Conservation (phyloP, 192 early-diverging fungal species). For the Coemansia sp. region DNA sequence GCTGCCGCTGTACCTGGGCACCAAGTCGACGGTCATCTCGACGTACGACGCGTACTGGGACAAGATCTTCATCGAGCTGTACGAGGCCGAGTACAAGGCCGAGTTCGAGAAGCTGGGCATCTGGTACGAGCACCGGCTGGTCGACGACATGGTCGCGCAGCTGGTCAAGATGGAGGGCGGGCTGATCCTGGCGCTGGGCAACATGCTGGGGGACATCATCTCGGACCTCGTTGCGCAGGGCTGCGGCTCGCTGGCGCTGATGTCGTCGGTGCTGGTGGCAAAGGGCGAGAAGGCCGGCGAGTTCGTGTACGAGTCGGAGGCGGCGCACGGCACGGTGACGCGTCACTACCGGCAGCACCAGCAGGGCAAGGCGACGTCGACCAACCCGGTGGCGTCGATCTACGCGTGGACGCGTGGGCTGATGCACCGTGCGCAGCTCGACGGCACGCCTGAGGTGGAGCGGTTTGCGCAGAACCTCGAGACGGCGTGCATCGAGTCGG, state of each 20-base stretch:
- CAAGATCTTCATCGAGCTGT: slow-evolving; percentile 92
- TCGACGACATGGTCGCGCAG: slow-evolving; percentile 99
- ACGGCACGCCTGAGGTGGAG: slow-evolving; percentile 71
- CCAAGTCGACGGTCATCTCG: slow-evolving; percentile 98
- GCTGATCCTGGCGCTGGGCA: slow-evolving; percentile 93
- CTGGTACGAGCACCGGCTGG: slow-evolving; percentile 98
- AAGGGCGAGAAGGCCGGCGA: slow-evolving; percentile 83
- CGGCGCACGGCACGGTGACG: slow-evolving; percentile 96
- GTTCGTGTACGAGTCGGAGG: slow-evolving; percentile 83
- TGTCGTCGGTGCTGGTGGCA: slow-evolving; percentile 94
- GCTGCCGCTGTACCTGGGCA: slow-evolving; percentile 91
- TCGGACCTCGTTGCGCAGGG: slow-evolving; percentile 97
- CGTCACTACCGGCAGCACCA: slow-evolving; percentile 95
- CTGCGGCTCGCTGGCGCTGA: slow-evolving; percentile 88
- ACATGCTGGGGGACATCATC: slow-evolving; percentile 96
- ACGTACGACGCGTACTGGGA: slow-evolving; percentile 98
- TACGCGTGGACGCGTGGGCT: slow-evolving; percentile 96
- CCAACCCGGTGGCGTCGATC: slow-evolving; percentile 97
- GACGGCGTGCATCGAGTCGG: slow-evolving; percentile 82
- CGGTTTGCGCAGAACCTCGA: slow-evolving; percentile 81
- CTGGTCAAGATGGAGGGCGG: slow-evolving; percentile 91
- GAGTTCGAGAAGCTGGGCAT: slow-evolving; percentile 81
- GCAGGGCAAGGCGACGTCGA: slow-evolving; percentile 89
- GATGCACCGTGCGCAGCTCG: slow-evolving; percentile 91
- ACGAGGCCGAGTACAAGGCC: slow-evolving; percentile 78